These are phyloP conservation scores for Candida frijolesensis DNA, from an alignment of 1,139 yeast species.

Conservation along the genomic window DNA sequence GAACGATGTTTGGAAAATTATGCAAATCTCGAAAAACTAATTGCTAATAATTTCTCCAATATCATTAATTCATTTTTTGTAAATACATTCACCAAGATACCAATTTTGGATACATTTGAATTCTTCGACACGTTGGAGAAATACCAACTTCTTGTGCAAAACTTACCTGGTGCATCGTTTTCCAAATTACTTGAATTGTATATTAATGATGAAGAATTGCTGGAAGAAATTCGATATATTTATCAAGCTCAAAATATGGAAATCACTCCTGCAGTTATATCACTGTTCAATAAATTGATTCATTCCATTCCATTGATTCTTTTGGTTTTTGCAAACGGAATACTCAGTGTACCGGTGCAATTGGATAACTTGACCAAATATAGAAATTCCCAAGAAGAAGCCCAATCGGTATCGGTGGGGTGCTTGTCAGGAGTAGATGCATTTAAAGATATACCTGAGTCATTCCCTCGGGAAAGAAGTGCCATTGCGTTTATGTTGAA, in stretches of 20 bases:
- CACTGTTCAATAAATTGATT: conserved; percentile 27
- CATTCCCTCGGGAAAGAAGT: conserved; percentile 23
- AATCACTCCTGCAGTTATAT: conserved; percentile 23
- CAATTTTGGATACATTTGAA: conserved; percentile 33
- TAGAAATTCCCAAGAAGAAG: conserved; percentile 32
- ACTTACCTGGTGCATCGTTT: conserved; percentile 26
- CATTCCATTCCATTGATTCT: conserved; percentile 31
- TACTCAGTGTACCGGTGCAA: conserved; percentile 34
- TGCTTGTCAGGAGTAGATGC: conserved; percentile 17
- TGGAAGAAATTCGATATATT: conserved; percentile 16
- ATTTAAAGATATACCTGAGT: conserved; percentile 16
- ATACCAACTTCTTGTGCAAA: conserved; percentile 24
- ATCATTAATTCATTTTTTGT: conserved; percentile 36
- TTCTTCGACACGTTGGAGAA: conserved; percentile 35
- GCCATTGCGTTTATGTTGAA: conserved; percentile 27
- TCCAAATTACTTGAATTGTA: conserved; percentile 24
- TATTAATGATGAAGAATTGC: conserved; percentile 11
- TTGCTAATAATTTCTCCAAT: conserved; percentile 22
- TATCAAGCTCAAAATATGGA: conserved; percentile 20
- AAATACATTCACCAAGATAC: conserved; percentile 39
- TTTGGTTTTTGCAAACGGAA: conserved; percentile 37
- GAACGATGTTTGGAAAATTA: conserved; percentile 20
- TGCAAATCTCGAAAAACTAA: conserved; percentile 23
- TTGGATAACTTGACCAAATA: conserved; percentile 36
- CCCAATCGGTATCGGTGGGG: conserved; percentile 22